Evolutionary conservation across 2,329 filamentous ascomycete genomes (phyloP), one percentile per base, ranked within the genome.

Genomic region (Penicillium sp.): DNA sequence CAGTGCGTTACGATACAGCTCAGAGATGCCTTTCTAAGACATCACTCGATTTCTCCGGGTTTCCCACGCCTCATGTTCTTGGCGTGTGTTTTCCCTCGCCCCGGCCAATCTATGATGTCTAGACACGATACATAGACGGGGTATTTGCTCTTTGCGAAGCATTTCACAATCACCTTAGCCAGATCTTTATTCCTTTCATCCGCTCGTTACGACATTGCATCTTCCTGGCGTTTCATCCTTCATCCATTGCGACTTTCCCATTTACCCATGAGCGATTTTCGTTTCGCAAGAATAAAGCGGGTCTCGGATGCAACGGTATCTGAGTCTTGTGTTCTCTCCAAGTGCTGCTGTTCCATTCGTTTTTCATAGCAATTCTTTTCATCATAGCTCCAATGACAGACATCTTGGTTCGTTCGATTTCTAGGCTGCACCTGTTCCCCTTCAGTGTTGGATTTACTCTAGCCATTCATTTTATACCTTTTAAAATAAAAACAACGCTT

Each of bases 1-100:
- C 12, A 72, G 70, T 57, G 64, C 59, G 1, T 59, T 72, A 39
- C 59, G 70, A 38, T 72, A 67, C 37, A 70, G 66, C 39, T 68
- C 68, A 8, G 66, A 68, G 41, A 63, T 68, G 64, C 58, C 60
- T 15, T 48, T 64, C 45, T 68, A 34, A 55, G 7, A 4, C 9
- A 17, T 34, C n/a, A 22, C 12, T 28, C 21, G 31, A 29, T 19
- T 6, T 29, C 10, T 15, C 13, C 17, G 1, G 10, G 8, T 9
- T 24, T 33, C 1, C 24, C 4, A n/a, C 7, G 6, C 17, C 13
- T 32, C 29, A 24, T 40, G 15, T 43, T 45, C 37, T 44, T 31
- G 17, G 12, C 28, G 9, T 3, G 7, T 15, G 6, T 10, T 45
- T 32, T 15, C 17, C 17, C 10, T 10, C 21, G 21, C 19, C 6